A percentile compares a stretch with the other conserved stretches of the same genome.
These are phyloP conservation scores for Iris macrosiphon DNA, from an alignment of 106 monocot genomes.

Conservation along the genomic window DNA sequence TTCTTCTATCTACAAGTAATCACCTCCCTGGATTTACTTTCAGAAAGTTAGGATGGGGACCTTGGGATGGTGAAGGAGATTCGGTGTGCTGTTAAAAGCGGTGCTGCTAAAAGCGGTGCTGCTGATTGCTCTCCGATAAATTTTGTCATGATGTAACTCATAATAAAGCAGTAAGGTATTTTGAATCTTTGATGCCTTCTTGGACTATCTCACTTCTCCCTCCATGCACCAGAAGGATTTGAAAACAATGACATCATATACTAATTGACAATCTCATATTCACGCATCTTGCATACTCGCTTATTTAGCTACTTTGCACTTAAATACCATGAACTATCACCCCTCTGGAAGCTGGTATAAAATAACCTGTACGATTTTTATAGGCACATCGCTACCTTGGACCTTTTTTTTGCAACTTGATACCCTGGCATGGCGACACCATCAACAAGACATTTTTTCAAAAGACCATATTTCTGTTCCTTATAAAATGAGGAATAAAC, in stretches of 20 bases:
- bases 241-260: neutral
- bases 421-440: no score
- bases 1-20: no score
- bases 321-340: no score
- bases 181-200: conserved; percentile 50
- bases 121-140: no score
- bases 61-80: conserved; percentile 61
- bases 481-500: no score
- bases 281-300: no score
- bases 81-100: conserved; percentile 65
- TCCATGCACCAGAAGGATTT: conserved; percentile 66
- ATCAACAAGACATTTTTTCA: no score
- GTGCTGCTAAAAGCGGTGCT: conserved; percentile 60
- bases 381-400: neutral
- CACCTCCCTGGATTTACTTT: no score
- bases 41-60: conserved; percentile 83
- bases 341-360: no score
- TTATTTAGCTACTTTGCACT: no score
- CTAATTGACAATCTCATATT: no score
- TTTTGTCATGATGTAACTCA: conserved; percentile 54
- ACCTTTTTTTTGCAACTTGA: conserved; percentile 5
- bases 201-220: conserved; percentile 49
- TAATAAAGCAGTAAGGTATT: conserved; percentile 54
- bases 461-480: no score
- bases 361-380: neutral